phyloP scores from a whole-genome alignment of 257 asterid species.

The Leonotis leonurus region DNA sequence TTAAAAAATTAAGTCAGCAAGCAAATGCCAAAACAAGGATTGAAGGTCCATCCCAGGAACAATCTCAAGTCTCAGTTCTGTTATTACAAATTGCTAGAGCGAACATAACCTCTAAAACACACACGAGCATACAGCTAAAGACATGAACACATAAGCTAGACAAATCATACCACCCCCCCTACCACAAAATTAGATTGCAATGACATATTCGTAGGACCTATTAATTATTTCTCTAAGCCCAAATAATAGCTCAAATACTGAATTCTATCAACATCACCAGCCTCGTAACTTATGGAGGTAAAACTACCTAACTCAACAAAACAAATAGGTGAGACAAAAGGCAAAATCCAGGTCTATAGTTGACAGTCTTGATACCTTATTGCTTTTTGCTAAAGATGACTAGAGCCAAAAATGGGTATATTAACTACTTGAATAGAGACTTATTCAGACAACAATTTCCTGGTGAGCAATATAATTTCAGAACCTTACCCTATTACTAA shows the following conservation, averaged over 20 bases:
- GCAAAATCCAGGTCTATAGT: slow-evolving; percentile 3
- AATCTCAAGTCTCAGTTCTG: slow-evolving; percentile 14
- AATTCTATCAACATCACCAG: neutral
- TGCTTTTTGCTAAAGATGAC: slow-evolving; percentile 14
- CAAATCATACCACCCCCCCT: neutral
- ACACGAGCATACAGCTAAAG: neutral
- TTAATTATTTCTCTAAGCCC: neutral
- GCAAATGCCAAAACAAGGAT: neutral
- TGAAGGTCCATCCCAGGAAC: slow-evolving; percentile 7
- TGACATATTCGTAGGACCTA: neutral
- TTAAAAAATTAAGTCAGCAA: neutral
- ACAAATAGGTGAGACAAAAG: neutral
- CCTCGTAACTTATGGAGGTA: neutral
- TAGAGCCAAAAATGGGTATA: neutral
- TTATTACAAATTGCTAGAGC: slow-evolving; percentile 13
- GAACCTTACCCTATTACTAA: slow-evolving; percentile 1
- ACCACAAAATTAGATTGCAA: neutral
- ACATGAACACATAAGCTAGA: neutral
- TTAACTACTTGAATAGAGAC: neutral
- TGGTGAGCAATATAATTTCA: neutral
- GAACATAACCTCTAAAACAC: neutral
- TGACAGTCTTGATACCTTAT: neutral
- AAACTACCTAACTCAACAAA: neutral
- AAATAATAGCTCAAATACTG: neutral
- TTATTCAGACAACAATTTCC: slow-evolving; percentile 1